Conservation (phyloP, 495 filamentous ascomycete genomes). For the Tuber borchii region DNA sequence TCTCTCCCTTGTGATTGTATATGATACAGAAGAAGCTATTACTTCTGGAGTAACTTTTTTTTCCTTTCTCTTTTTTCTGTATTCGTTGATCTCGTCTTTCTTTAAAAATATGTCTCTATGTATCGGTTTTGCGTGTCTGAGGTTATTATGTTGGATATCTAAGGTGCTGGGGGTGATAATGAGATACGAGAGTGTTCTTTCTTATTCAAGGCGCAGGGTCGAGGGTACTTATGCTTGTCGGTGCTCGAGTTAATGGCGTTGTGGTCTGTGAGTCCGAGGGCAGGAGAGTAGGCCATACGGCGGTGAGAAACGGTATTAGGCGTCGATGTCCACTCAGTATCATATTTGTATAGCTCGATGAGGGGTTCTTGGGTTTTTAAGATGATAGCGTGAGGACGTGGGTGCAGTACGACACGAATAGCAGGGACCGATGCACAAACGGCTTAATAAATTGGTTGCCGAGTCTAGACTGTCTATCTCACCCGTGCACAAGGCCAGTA, state of each 20-base stretch:
- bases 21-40: neutral
- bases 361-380: neutral
- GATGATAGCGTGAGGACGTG: neutral
- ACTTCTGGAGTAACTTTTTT: neutral
- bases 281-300: neutral
- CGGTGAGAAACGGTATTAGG: neutral
- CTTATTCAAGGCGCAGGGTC: neutral
- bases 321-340: neutral
- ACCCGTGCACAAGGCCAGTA: too few species aligned
- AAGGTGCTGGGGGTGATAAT: neutral
- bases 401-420: neutral
- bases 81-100: neutral
- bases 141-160: neutral
- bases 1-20: neutral
- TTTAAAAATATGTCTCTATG: neutral
- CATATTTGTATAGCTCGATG: neutral
- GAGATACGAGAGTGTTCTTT: neutral
- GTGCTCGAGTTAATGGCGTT: neutral
- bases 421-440: neutral
- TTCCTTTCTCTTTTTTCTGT: neutral
- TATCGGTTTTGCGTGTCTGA: neutral
- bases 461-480: neutral
- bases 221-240: neutral
- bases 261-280: neutral
- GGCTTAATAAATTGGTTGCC: neutral